These are phyloP conservation scores for Colletotrichum magnum DNA, from an alignment of 2,329 filamentous ascomycete genomes.

Conservation along the genomic window DNA sequence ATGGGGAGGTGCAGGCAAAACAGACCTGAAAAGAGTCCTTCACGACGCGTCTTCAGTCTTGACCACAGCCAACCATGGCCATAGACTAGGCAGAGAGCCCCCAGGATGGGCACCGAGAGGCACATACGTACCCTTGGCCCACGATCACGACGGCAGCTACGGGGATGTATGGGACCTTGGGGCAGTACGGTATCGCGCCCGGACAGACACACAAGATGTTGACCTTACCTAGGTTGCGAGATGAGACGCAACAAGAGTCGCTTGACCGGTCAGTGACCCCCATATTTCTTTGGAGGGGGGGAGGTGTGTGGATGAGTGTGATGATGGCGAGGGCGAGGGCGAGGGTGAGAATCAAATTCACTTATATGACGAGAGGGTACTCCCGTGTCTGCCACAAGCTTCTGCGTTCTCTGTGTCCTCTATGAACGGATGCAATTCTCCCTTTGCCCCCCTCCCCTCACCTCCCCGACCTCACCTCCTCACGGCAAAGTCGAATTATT, in stretches of 20 bases:
- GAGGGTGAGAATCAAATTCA: conserved; percentile 1
- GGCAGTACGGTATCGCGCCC: background rate
- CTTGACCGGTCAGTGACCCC: conserved; percentile 9
- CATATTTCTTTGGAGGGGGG: background rate
- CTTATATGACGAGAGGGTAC: conserved; percentile 20
- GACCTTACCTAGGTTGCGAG: background rate
- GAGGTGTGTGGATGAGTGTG: background rate
- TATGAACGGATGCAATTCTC: background rate
- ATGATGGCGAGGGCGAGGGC: background rate
- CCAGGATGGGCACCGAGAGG: background rate
- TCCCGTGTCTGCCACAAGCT: conserved; percentile 4
- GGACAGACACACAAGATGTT: background rate
- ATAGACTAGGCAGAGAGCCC: background rate
- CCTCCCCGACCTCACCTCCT: background rate
- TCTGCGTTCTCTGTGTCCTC: no score
- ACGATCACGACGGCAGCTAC: background rate
- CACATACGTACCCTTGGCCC: conserved; percentile 5
- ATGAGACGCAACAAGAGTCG: background rate
- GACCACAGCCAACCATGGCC: no score
- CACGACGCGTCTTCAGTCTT: no score
- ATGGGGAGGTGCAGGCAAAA: no score
- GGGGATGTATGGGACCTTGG: background rate
- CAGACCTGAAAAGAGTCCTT: no score
- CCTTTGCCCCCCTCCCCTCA: background rate
- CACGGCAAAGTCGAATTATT: conserved; percentile 17